phyloP scores from a whole-genome alignment of 495 filamentous ascomycete genomes.

The Aspergillus bertholletiae region DNA sequence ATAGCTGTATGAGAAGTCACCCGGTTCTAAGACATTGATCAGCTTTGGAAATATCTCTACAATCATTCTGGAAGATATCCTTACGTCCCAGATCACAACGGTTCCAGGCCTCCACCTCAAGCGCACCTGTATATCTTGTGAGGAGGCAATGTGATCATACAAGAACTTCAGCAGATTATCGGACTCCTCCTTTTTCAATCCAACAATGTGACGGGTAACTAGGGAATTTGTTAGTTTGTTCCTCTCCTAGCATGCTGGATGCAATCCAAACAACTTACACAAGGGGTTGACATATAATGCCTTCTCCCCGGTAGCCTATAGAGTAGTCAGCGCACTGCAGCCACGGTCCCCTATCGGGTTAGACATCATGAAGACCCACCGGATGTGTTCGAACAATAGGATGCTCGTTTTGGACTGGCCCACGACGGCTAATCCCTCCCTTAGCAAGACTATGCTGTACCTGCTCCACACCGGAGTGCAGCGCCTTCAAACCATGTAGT shows the following conservation, averaged over 20 bases:
- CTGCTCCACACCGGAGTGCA: slow-evolving; percentile 72
- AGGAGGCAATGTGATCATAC: slow-evolving; percentile 68
- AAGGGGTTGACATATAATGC: background rate
- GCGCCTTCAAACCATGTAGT: slow-evolving; percentile 71
- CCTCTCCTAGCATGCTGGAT: too few species aligned
- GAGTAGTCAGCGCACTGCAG: slow-evolving; percentile 77
- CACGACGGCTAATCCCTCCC: slow-evolving; percentile 63
- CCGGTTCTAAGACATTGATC: too few species aligned
- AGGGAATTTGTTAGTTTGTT: too few species aligned
- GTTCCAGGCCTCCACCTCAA: slow-evolving; percentile 72
- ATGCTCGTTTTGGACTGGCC: slow-evolving; percentile 68
- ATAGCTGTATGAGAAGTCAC: too few species aligned
- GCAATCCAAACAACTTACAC: too few species aligned
- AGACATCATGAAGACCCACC: too few species aligned
- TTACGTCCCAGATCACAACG: slow-evolving; percentile 52
- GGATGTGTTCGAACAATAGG: slow-evolving; percentile 80
- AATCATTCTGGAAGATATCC: too few species aligned
- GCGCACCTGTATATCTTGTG: slow-evolving; percentile 73
- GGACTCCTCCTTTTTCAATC: slow-evolving; percentile 74
- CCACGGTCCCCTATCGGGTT: slow-evolving; percentile 81
- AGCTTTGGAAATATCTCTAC: too few species aligned
- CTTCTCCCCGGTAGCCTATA: slow-evolving; percentile 36
- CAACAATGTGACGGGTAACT: slow-evolving; percentile 48
- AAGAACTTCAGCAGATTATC: slow-evolving; percentile 75
- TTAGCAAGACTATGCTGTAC: slow-evolving; percentile 51